Evolutionary conservation across 192 early-diverging fungal genomes (phyloP), one percentile per base, ranked within the genome.

Genomic region (Coemansia sp.): DNA sequence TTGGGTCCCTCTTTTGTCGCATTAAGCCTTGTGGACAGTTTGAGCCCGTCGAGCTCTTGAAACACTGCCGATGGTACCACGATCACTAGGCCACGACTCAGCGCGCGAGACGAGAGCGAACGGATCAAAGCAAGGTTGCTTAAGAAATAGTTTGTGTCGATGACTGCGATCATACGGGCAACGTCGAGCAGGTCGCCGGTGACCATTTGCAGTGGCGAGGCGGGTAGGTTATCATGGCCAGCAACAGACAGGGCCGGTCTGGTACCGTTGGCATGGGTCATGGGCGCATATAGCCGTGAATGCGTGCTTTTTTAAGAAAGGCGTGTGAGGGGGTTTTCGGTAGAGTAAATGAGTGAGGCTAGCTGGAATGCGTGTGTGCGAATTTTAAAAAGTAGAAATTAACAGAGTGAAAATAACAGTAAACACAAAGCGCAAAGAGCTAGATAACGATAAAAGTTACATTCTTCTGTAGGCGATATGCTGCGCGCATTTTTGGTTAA

Each of bases 101-200:
- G 34, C 25, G 63, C 66, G 6, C 33, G 11, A 0, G 41, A 41
- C 11, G 63, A 39, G 11, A 76, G 57, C 11, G 60, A 21, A n/a
- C 33, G 27, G 24, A 76, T 46, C 22, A 76, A 33, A 12, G 49
- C 15, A 33, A 76, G 55, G 50, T 68, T 45, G 48, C 57, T 55
- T 9, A 76, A 61, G 61, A 76, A 57, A 43, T 65, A 76, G 67
- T 76, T 76, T 19, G 73, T 76, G 56, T 76, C 73, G 22, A 76
- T 33, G 15, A 76, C 73, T 3, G 52, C 73, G 21, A 52, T 46
- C 56, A 76, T 42, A 7, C 37, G 48, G 3, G 62, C 59, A 4
- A 19, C n/a, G 45, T 59, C 57, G 8, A 61, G 33, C 19, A 69
- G 43, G 44, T 65, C 63, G 34, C 37, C 10, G 27, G 24, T 19